Percentiles rank a stretch among this genome's conserved stretches.
Evolutionary conservation across 176 grass and related monocot genomes (phyloP).

Genomic region (Tillandsia leiboldiana): DNA sequence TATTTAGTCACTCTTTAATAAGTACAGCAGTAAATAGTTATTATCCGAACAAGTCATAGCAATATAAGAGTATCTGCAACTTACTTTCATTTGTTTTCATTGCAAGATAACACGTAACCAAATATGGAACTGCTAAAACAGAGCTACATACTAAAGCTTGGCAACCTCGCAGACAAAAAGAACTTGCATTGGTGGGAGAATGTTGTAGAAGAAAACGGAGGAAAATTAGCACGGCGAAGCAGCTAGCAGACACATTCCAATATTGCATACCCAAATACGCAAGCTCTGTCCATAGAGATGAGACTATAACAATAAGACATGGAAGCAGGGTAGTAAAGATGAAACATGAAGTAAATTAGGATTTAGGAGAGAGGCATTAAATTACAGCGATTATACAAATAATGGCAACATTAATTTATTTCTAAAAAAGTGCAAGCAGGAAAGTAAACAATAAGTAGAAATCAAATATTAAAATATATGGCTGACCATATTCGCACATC

Average conservation of each 20-base stretch:
- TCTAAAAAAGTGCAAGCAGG: background rate
- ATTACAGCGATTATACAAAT: background rate
- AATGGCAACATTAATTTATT: background rate
- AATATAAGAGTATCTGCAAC: slow-evolving; percentile 3
- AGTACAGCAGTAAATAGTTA: no score
- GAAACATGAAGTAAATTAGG: background rate
- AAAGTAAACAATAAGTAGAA: background rate
- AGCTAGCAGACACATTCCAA: slow-evolving; percentile 60
- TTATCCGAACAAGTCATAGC: background rate
- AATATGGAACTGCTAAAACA: slow-evolving; percentile 26
- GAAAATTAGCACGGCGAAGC: slow-evolving; percentile 57
- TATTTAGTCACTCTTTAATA: no score
- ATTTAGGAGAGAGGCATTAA: background rate
- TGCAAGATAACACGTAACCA: slow-evolving; percentile 25
- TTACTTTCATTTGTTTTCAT: slow-evolving; percentile 56
- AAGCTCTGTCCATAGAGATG: slow-evolving; percentile 42
- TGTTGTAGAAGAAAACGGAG: slow-evolving; percentile 43
- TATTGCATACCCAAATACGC: slow-evolving; percentile 67
- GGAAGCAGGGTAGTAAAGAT: background rate
- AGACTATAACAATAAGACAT: background rate
- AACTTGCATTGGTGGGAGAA: slow-evolving; percentile 24
- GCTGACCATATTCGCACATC: background rate
- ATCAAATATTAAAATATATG: no score
- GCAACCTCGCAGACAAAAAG: slow-evolving; percentile 12
- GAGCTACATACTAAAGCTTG: slow-evolving; percentile 32